Conservation (phyloP, 1,139 yeast species). For the Yueomyces sp. region DNA sequence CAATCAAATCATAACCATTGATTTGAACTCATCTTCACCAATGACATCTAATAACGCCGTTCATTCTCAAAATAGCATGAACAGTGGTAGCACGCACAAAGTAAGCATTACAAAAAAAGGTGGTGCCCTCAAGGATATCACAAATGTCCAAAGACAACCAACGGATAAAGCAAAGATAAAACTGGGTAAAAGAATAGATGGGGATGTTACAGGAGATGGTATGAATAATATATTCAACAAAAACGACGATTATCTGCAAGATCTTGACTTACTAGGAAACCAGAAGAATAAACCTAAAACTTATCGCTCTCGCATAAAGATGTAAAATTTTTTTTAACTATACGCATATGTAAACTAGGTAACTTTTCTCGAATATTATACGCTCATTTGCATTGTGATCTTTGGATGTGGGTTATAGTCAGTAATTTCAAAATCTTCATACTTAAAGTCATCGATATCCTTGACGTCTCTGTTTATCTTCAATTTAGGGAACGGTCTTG, state of each 20-base stretch:
- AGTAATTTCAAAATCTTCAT: slow-evolving; percentile 71
- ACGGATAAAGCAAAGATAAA: neutral
- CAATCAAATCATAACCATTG: neutral
- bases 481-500: slow-evolving; percentile 71
- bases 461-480: slow-evolving; percentile 53
- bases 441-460: slow-evolving; percentile 74
- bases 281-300: neutral
- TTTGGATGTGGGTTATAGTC: slow-evolving; percentile 73
- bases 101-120: neutral
- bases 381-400: slow-evolving; percentile 80
- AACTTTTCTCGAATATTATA: slow-evolving; percentile 17
- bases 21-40: neutral
- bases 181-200: neutral
- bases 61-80: neutral
- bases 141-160: slow-evolving; percentile 10
- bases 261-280: neutral
- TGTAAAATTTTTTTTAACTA: no score
- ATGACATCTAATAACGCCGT: neutral
- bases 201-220: neutral
- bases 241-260: neutral
- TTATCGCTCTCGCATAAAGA: neutral
- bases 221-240: neutral
- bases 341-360: neutral
- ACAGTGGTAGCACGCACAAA: neutral
- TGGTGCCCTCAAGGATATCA: slow-evolving; percentile 13